phyloP scores from a whole-genome alignment of 495 filamentous ascomycete genomes.

The Aspergillus coremiiformis region DNA sequence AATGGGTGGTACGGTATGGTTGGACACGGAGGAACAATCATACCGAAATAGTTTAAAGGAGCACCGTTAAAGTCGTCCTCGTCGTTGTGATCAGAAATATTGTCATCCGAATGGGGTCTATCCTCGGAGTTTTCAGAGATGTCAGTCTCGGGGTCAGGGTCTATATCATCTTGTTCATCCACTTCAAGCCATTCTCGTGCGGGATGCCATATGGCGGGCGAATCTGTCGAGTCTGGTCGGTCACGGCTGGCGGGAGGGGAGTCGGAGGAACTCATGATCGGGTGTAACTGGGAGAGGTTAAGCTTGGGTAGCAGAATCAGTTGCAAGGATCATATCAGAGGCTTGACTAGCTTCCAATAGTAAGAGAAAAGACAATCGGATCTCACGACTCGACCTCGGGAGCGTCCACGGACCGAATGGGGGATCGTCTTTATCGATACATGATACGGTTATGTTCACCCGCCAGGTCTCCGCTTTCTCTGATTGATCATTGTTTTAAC shows the following conservation, averaged over 20 bases:
- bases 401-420: constrained; percentile 8
- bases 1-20: too few species aligned
- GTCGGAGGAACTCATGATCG: constrained; percentile 16
- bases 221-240: constrained; percentile 7
- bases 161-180: constrained; percentile 43
- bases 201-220: constrained; percentile 25
- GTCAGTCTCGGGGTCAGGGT: constrained; percentile 28
- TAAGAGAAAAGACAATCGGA: background rate
- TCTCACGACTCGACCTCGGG: too few species aligned
- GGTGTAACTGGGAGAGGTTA: constrained; percentile 5
- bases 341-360: background rate
- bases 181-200: constrained; percentile 40
- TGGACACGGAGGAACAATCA: background rate
- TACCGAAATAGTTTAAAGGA: constrained; percentile 15
- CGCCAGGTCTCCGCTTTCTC: background rate
- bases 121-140: constrained; percentile 20
- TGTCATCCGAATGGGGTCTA: constrained; percentile 34
- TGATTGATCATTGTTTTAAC: constrained; percentile 1
- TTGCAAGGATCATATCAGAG: constrained; percentile 9
- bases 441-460: constrained; percentile 16
- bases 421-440: constrained; percentile 11
- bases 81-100: constrained; percentile 21
- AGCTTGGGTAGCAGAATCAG: background rate
- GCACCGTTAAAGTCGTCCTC: constrained; percentile 17
- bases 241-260: constrained; percentile 11